Evolutionary conservation across 139 green algal genomes (phyloP), one percentile per base, ranked within the genome.

Genomic region (Picochlorum sp.): DNA sequence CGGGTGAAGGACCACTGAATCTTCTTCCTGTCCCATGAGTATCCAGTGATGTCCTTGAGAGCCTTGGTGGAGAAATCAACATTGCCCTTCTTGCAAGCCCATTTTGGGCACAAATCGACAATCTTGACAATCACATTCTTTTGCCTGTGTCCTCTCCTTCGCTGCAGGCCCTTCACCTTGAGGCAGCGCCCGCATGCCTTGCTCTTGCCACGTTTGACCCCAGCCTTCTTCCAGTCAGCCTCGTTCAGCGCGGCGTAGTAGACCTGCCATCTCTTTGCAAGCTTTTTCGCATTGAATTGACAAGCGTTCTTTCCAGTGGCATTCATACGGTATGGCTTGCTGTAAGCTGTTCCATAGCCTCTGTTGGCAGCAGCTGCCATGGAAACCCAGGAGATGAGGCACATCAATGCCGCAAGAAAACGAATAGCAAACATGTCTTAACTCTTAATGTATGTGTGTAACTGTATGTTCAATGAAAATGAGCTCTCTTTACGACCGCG

Each of bases 61-160:
- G 52, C 65, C 18, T 13, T 18, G 18, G 65, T 71, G n/a, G 65
- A 71, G 52, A 71, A 71, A 24, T 71, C 65, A 6, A 71, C 38
- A 37, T 63, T 28, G 57, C 50, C 51, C 23, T 28, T 46, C 20
- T 56, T 41, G 51, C 34, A 50, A 14, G 16, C 52, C 49, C 58
- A 65, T 18, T 20, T 57, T 32, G 61, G 37, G 16, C 61, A 66
- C 34, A 24, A 11, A 11, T 66, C 61, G 6, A 66, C 37, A 66
- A 66, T 66, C 15, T 66, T 66, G 28, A 28, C 18, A 4, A 34
- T 34, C 1, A 41, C 46, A 18, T 26, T n/a, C 23, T 44, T 49
- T 3, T 23, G 44, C 0, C 23, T 60, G 8, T 23, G 21, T 4
- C 23, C 64, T 14, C 45, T 26, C 15, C 30, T 64, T 49, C 20